Base-by-base conservation (phyloP, 139 green algal genomes). In the Microglena sp. region DNA sequence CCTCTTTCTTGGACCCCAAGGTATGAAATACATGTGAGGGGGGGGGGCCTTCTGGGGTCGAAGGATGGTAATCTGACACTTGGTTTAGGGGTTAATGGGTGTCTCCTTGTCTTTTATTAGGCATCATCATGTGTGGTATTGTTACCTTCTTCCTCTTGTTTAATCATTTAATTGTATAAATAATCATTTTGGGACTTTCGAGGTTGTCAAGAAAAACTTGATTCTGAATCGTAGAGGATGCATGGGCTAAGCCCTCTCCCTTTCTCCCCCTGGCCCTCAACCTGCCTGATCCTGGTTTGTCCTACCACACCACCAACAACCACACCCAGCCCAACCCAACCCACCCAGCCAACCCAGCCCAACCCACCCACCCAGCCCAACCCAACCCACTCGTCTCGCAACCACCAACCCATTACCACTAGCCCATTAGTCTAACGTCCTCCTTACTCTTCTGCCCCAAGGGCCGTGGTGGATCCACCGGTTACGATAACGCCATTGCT, bases 1-100 rank as follows among this genome's bases (percentile, higher is more conserved):
- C 91, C 5, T 87, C 94, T 66, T 99, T 99, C 94, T 86, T 99
- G 36, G 94, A 99, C 94, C 94, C 94, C 75, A 99, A 99, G 92
- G 84, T 84, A 54, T 21, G 60, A 22, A 31, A 29, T 62, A 29
- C 8, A 62, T 35, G 55, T 18, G 4, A 50, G 40, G 11, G 40
- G 40, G 40, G 40, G 40, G 15, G 18, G 15, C 15, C 40, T 24
- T 50, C 15, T 11, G 40, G 15, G 11, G 40, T 50, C 40, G 40
- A 18, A 11, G 40, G 40, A 18, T 11, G 11, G 15, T 11, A 11
- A 50, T 50, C 15, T 11, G 15, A 50, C 18, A 18, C 40, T 15
- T 59, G 50, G 15, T 6, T n/a, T 6, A 31, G 15, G 24, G 50
- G n/a, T n/a, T n/a, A n/a, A 18, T 50, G 40, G 11, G 40, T 50